phyloP scores from a whole-genome alignment of 129 eudicot species.

The Silybum marianum region DNA sequence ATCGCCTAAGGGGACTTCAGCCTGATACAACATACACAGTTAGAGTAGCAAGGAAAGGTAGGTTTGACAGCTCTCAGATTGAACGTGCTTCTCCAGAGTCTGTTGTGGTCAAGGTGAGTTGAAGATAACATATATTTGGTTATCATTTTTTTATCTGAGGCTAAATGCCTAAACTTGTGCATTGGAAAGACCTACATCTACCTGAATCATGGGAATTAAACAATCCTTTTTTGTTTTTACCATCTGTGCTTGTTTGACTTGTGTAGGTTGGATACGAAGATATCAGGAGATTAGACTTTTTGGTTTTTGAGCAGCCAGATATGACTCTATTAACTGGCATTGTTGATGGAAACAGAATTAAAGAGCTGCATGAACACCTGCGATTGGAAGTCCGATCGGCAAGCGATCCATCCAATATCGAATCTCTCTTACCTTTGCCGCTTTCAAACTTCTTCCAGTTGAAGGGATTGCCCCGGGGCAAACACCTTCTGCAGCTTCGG shows the following conservation, averaged over 20 bases:
- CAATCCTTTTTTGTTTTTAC: background rate
- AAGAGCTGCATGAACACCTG: slow-evolving; percentile 69
- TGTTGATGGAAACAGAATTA: slow-evolving; percentile 62
- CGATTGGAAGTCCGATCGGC: slow-evolving; percentile 80
- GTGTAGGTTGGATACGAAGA: slow-evolving; percentile 79
- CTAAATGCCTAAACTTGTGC: background rate
- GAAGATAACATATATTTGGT: background rate
- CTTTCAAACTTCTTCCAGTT: slow-evolving; percentile 92
- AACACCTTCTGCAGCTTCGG: slow-evolving; percentile 83
- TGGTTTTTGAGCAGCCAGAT: slow-evolving; percentile 92
- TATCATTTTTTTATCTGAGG: background rate
- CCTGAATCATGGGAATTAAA: too few relatives aligned
- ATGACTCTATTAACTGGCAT: slow-evolving; percentile 76
- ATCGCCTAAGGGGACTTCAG: slow-evolving; percentile 85
- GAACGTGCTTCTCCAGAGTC: slow-evolving; percentile 97
- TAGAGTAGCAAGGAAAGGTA: slow-evolving; percentile 64
- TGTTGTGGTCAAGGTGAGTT: slow-evolving; percentile 63
- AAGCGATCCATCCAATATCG: slow-evolving; percentile 73
- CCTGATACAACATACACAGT: slow-evolving; percentile 72
- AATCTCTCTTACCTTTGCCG: slow-evolving; percentile 74
- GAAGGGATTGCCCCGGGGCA: slow-evolving; percentile 82
- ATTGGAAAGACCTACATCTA: background rate
- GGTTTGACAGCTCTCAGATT: slow-evolving; percentile 47
- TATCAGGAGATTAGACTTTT: slow-evolving; percentile 67
- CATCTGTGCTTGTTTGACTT: slow-evolving; percentile 5